Percentiles rank a stretch among this genome's conserved stretches.
phyloP scores from a whole-genome alignment of 139 green algal species.

The Klebsormidium nitens region DNA sequence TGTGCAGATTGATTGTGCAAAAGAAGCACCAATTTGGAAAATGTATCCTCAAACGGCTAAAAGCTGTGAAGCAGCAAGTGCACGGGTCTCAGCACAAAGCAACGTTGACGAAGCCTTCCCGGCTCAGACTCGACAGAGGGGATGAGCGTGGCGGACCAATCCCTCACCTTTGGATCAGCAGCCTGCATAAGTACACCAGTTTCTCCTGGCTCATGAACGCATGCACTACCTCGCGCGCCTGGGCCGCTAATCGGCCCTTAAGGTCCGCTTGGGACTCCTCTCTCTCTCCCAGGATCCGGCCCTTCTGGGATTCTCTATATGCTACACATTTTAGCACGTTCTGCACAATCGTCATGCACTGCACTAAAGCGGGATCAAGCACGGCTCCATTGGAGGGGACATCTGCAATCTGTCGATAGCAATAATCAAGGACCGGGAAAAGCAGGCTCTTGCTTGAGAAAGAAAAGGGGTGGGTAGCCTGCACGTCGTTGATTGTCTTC shows the following conservation, averaged over 20 bases:
- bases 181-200: conserved; percentile 6
- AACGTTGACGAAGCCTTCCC: no score
- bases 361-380: conserved; percentile 46
- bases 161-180: conserved; percentile 36
- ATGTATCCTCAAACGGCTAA: no score
- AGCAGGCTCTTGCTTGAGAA: conserved; percentile 59
- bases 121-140: no score
- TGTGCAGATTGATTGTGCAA: no score
- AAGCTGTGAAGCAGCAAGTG: no score
- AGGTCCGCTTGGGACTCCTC: background rate
- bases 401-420: conserved; percentile 47
- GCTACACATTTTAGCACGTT: conserved; percentile 37
- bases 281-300: conserved; percentile 12
- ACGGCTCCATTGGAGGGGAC: background rate
- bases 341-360: conserved; percentile 57
- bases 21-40: no score
- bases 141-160: no score
- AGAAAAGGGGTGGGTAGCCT: conserved; percentile 76
- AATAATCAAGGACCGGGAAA: conserved; percentile 56
- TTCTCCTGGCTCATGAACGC: conserved; percentile 1
- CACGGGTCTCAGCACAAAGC: conserved; percentile 26
- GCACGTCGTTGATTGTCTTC: conserved; percentile 63
- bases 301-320: conserved; percentile 16
- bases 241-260: conserved; percentile 5
- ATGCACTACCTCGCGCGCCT: conserved; percentile 8